Evolutionary conservation across 2,329 filamentous ascomycete genomes (phyloP).

Genomic region (Escovopsis sp.): DNA sequence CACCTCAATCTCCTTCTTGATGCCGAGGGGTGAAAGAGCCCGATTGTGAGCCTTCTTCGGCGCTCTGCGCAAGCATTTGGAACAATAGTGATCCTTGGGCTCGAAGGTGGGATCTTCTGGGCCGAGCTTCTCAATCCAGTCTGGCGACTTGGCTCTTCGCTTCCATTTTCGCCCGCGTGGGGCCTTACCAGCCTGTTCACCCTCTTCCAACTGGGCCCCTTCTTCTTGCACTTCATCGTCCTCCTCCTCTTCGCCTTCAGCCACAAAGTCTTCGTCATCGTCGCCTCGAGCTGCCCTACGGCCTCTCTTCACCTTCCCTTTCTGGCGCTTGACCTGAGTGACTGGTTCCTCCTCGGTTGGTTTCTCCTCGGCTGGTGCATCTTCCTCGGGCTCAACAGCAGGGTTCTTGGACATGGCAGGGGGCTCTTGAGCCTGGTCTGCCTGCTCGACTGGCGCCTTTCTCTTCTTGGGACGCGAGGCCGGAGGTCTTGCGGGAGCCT

Average conservation of each 20-base stretch:
- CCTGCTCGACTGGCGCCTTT: no score
- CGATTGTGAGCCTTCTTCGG: constrained; percentile 12
- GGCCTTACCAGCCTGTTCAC: background rate
- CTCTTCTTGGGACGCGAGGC: no score
- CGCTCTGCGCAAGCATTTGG: constrained; percentile 16
- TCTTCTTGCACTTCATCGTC: constrained; percentile 6
- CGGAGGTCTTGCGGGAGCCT: no score
- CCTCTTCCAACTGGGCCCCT: constrained; percentile 1
- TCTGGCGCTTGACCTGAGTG: background rate
- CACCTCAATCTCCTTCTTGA: constrained; percentile 10
- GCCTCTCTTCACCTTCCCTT: background rate
- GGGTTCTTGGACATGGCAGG: no score
- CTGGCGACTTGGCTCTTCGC: constrained; percentile 8
- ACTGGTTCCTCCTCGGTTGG: no score
- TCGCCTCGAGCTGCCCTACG: background rate
- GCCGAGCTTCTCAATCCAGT: constrained; percentile 13
- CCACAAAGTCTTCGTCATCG: constrained; percentile 1
- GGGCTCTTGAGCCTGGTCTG: no score
- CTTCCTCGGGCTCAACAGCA: no score
- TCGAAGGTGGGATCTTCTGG: constrained; percentile 10
- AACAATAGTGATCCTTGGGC: constrained; percentile 17
- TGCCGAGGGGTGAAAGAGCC: constrained; percentile 5
- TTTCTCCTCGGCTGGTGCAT: no score
- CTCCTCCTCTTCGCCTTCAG: background rate
- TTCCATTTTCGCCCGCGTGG: constrained; percentile 2